Conservation (phyloP, 2,329 filamentous ascomycete genomes). For the Xylaria digitata region DNA sequence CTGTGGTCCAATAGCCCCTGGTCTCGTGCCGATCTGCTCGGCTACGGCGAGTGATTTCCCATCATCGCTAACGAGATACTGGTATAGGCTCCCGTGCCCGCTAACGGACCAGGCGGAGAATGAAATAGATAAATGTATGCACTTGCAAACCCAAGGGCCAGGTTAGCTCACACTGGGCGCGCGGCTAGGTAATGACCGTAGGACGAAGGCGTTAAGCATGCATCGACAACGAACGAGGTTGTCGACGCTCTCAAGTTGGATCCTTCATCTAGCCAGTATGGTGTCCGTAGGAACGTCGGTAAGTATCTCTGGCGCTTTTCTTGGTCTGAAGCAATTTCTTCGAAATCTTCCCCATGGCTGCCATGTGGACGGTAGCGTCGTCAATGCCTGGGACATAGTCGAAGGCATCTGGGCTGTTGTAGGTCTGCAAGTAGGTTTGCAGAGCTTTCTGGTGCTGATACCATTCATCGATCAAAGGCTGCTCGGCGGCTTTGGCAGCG, state of each 20-base stretch:
- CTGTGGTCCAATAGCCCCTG: constrained; percentile 24
- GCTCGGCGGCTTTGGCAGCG: constrained; percentile 50
- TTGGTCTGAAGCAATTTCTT: constrained; percentile 52
- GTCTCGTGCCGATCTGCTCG: constrained; percentile 28
- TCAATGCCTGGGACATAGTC: constrained; percentile 66
- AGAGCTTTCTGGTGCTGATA: constrained; percentile 72
- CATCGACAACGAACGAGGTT: constrained; percentile 2
- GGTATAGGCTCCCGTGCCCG: constrained; percentile 20
- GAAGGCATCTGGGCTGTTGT: constrained; percentile 62
- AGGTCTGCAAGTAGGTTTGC: constrained; percentile 66
- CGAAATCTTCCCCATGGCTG: constrained; percentile 64
- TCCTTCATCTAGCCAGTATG: constrained; percentile 53
- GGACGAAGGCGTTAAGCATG: constrained; percentile 26
- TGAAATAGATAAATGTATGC: constrained; percentile 40
- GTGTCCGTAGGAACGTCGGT: constrained; percentile 53
- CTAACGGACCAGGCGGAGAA: constrained; percentile 19
- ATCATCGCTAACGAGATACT: constrained; percentile 28
- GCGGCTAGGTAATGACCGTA: constrained; percentile 34
- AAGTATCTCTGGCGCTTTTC: constrained; percentile 50
- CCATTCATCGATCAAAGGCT: constrained; percentile 65
- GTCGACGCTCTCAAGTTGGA: constrained; percentile 37
- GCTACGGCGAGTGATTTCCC: constrained; percentile 24
- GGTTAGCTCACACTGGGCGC: constrained; percentile 37
- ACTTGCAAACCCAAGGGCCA: constrained; percentile 44
- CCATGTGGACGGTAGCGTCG: constrained; percentile 62